Evolutionary conservation across 345 rosid species (phyloP).

Genomic region (Lumnitzera littorea): DNA sequence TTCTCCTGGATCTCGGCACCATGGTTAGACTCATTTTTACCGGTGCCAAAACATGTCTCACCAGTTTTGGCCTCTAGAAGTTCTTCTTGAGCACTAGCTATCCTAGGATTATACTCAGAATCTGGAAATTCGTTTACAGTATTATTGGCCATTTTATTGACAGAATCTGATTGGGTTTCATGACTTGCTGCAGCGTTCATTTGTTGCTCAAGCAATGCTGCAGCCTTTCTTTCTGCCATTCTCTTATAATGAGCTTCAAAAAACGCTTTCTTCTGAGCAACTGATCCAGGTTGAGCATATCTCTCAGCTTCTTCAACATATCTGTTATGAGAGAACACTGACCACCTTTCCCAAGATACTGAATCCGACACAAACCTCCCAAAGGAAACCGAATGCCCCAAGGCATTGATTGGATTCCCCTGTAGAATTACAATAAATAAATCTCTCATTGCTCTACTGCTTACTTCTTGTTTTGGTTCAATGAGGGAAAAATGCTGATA

Average conservation of each 20-base stretch:
- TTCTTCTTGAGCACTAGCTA: background rate
- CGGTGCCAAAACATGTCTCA: too few species aligned
- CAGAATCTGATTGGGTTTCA: background rate
- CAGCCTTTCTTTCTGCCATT: conserved; percentile 29
- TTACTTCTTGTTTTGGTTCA: too few species aligned
- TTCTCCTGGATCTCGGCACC: background rate
- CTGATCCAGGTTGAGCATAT: conserved; percentile 37
- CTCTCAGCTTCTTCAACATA: conserved; percentile 45
- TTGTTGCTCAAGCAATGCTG: conserved; percentile 27
- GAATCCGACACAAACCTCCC: conserved; percentile 41
- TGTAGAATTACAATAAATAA: conserved; percentile 4
- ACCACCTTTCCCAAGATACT: conserved; percentile 41
- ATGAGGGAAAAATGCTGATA: too few species aligned
- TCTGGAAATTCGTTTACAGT: background rate
- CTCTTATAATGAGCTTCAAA: conserved; percentile 39
- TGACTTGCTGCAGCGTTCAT: conserved; percentile 11
- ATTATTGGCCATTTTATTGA: background rate
- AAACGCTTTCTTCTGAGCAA: conserved; percentile 46
- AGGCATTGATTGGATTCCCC: conserved; percentile 24
- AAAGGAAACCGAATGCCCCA: conserved; percentile 32
- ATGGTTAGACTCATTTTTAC: too few species aligned
- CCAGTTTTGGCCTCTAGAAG: too few species aligned
- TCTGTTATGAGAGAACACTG: conserved; percentile 25
- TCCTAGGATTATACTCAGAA: background rate
- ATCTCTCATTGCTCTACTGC: too few species aligned